phyloP scores from a whole-genome alignment of 192 early-diverging fungal species.

The Jimgerdemannia flammicorona region DNA sequence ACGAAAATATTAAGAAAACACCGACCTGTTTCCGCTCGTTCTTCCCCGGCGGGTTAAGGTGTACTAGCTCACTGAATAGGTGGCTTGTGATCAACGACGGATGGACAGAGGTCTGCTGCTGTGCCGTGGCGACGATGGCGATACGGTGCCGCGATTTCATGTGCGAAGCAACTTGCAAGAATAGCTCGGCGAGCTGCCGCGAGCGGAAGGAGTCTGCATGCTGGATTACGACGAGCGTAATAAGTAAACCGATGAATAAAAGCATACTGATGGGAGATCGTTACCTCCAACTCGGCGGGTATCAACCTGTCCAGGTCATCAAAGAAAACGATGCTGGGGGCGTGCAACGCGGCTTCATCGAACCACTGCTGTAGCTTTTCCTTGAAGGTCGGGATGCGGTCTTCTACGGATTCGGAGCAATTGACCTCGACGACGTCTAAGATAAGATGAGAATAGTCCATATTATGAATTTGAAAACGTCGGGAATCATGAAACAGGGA shows the following conservation, averaged over 20 bases:
- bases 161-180: conserved; percentile 46
- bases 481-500: background rate
- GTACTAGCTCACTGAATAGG: conserved; percentile 58
- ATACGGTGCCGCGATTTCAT: conserved; percentile 48
- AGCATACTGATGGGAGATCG: background rate
- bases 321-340: conserved; percentile 69
- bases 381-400: conserved; percentile 55
- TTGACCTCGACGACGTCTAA: conserved; percentile 51
- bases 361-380: conserved; percentile 56
- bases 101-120: conserved; percentile 61
- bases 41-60: conserved; percentile 60
- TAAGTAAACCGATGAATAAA: no score
- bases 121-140: conserved; percentile 60
- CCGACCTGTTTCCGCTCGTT: conserved; percentile 60
- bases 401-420: conserved; percentile 55
- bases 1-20: background rate
- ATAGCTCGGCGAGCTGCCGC: conserved; percentile 60
- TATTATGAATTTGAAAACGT: background rate
- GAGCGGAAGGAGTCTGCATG: conserved; percentile 63
- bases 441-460: conserved; percentile 1
- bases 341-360: conserved; percentile 62
- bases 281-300: conserved; percentile 69
- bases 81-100: conserved; percentile 54
- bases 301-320: conserved; percentile 75
- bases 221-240: background rate